These are phyloP conservation scores for Mycena floridula DNA, from an alignment of 768 basidiomycete genomes.

Conservation along the genomic window DNA sequence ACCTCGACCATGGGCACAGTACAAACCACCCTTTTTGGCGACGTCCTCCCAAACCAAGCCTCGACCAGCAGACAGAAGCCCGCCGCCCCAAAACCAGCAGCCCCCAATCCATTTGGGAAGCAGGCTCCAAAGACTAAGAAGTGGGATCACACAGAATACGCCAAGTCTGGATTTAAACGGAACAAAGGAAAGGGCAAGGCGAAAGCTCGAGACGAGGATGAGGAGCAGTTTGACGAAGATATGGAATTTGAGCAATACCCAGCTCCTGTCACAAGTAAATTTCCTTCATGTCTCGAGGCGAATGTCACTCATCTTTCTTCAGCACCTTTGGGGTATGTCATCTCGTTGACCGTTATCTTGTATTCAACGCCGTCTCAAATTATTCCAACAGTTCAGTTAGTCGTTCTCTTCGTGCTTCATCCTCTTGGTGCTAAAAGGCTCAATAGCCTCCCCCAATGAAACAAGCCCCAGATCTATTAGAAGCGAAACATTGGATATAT, in stretches of 20 bases:
- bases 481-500: conserved; percentile 84
- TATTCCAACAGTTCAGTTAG: conserved; percentile 27
- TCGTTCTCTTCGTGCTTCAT: no score
- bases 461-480: conserved; percentile 67
- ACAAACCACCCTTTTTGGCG: conserved; percentile 68
- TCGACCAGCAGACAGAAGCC: conserved; percentile 30
- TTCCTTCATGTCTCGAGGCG: no score
- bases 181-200: conserved; percentile 50
- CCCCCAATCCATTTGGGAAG: conserved; percentile 42
- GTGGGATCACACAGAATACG: conserved; percentile 90
- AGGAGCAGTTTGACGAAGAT: conserved; percentile 54
- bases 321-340: conserved; percentile 67
- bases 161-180: conserved; percentile 68
- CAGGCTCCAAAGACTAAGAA: conserved; percentile 65
- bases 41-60: conserved; percentile 31
- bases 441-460: conserved; percentile 71
- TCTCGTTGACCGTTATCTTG: no score
- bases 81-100: conserved; percentile 26
- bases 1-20: conserved; percentile 32
- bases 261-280: conserved; percentile 70
- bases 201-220: conserved; percentile 33
- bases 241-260: conserved; percentile 83
- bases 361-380: no score
- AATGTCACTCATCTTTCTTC: no score
- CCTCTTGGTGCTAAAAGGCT: neutral